Conservation (phyloP, 2,329 filamentous ascomycete genomes). For the Stachybotrys chartarum region DNA sequence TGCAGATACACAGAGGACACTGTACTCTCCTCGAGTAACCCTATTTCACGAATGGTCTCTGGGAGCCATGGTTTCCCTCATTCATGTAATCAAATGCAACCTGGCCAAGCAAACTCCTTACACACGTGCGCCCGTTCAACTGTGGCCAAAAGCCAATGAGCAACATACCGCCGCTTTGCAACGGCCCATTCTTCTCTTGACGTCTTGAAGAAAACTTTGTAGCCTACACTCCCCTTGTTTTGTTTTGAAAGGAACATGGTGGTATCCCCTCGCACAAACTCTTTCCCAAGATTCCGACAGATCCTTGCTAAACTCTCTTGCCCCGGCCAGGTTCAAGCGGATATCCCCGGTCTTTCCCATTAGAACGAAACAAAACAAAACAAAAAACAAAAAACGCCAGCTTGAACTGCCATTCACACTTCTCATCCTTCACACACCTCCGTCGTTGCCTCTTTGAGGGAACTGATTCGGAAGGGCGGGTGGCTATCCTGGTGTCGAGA, state of each 20-base stretch:
- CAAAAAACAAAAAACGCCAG: no score
- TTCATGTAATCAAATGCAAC: neutral
- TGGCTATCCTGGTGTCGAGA: no score
- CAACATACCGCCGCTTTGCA: neutral
- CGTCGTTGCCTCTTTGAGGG: no score
- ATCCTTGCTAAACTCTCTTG: no score
- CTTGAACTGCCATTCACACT: no score
- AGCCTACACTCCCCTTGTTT: neutral
- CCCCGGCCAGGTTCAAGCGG: no score
- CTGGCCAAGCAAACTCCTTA: neutral
- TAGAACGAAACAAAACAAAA: no score
- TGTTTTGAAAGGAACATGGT: neutral
- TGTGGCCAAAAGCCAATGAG: neutral
- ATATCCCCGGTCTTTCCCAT: no score
- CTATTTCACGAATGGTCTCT: neutral
- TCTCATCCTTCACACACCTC: no score
- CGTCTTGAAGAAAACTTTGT: neutral
- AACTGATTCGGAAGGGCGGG: no score
- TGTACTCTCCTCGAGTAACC: neutral
- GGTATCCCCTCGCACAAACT: neutral
- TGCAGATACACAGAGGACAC: no score
- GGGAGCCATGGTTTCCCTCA: neutral
- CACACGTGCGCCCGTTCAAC: neutral
- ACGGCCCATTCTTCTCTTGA: neutral
- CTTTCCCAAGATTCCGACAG: neutral